phyloP scores from a whole-genome alignment of 257 asterid genomes.

The Henckelia pumila region DNA sequence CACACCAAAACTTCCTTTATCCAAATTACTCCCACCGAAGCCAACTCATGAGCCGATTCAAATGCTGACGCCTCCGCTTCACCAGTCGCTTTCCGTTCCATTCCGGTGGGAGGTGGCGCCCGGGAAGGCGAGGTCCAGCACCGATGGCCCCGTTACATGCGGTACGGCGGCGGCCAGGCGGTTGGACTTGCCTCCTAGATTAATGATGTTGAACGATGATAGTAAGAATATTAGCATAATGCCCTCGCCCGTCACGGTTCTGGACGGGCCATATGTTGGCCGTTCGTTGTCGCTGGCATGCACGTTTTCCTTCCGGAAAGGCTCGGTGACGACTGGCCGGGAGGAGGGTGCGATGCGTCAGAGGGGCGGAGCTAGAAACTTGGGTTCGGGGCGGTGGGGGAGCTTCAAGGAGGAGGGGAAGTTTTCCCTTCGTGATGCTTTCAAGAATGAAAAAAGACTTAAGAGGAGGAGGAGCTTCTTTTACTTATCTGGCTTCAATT shows the following conservation, averaged over 20 bases:
- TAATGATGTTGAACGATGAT: conserved; percentile 2
- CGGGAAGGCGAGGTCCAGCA: conserved; percentile 30
- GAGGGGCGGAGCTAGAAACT: background rate
- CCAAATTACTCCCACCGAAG: conserved; percentile 59
- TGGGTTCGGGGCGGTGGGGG: conserved; percentile 37
- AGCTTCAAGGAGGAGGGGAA: conserved; percentile 28
- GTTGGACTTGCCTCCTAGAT: conserved; percentile 48
- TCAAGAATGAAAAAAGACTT: conserved; percentile 19
- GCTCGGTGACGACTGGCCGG: background rate
- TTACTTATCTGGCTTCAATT: conserved; percentile 27
- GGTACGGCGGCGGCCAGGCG: conserved; percentile 22
- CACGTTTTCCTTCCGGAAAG: conserved; percentile 23
- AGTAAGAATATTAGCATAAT: conserved; percentile 9
- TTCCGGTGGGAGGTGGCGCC: conserved; percentile 91
- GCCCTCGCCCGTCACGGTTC: conserved; percentile 38
- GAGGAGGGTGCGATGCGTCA: conserved; percentile 10
- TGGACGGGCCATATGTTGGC: conserved; percentile 34
- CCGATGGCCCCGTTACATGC: too few relatives aligned
- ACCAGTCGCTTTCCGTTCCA: conserved; percentile 52
- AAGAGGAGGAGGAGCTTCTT: conserved; percentile 37
- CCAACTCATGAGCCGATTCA: conserved; percentile 30
- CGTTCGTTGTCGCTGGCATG: conserved; percentile 6
- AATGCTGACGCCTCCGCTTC: conserved; percentile 58
- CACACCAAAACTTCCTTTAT: conserved; percentile 56
- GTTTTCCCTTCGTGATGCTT: background rate